phyloP scores from a whole-genome alignment of 31 red algal genomes.

The Endocladia muricata region DNA sequence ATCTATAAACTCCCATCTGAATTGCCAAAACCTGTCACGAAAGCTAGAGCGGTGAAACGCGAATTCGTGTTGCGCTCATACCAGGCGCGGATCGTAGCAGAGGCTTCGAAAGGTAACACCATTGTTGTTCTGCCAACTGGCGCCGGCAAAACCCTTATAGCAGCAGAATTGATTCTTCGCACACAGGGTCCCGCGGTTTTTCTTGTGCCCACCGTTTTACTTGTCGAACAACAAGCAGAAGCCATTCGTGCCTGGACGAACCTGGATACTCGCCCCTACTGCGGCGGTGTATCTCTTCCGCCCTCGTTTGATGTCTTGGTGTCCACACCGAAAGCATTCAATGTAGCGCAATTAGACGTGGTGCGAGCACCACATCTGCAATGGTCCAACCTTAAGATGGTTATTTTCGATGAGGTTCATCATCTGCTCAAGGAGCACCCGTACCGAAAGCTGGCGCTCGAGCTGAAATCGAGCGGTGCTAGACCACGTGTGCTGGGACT shows the following conservation, averaged over 20 bases:
- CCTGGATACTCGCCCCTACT: not conserved
- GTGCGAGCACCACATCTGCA: not conserved
- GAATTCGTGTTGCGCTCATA: conserved; percentile 34
- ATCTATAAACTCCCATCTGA: too few relatives aligned
- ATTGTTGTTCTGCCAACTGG: conserved; percentile 49
- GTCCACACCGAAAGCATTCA: conserved; percentile 25
- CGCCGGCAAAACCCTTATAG: conserved; percentile 53
- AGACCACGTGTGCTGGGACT: conserved; percentile 19
- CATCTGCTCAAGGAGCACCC: conserved; percentile 54
- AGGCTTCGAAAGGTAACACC: conserved; percentile 5
- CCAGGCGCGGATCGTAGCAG: conserved; percentile 23
- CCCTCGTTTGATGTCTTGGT: conserved; percentile 22
- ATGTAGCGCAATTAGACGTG: not conserved
- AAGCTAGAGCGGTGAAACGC: too few relatives aligned
- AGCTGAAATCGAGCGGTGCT: not conserved
- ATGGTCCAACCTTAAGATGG: conserved; percentile 16
- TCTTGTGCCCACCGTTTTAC: conserved; percentile 43
- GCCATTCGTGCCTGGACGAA: not conserved
- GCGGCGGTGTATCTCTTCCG: not conserved
- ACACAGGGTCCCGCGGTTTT: conserved; percentile 17
- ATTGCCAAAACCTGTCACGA: too few relatives aligned
- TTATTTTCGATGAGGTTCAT: conserved; percentile 61
- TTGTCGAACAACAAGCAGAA: conserved; percentile 33
- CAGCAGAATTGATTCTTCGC: conserved; percentile 15
- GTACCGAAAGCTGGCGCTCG: conserved; percentile 33